These are phyloP conservation scores for Annulohypoxylon stygium DNA, from an alignment of 495 filamentous ascomycete genomes.

Conservation along the genomic window DNA sequence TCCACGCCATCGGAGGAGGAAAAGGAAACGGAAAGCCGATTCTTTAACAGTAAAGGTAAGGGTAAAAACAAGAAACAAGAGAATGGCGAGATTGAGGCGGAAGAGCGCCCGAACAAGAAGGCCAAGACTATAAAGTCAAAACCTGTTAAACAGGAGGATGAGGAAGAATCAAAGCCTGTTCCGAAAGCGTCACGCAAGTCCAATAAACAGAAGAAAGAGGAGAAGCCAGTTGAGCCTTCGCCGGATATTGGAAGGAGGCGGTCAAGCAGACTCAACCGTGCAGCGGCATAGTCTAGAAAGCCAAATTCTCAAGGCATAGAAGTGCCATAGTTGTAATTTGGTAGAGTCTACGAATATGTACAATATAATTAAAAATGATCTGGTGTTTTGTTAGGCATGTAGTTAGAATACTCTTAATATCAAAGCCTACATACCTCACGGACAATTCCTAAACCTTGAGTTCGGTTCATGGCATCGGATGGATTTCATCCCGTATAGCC, in stretches of 20 bases:
- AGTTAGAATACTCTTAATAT: not conserved
- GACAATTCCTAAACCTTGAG: not conserved
- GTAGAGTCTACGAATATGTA: not conserved
- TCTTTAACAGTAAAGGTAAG: slow-evolving; percentile 26
- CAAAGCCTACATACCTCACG: not conserved
- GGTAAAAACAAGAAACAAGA: slow-evolving; percentile 32
- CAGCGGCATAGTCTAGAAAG: not conserved
- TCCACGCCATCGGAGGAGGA: slow-evolving; percentile 40
- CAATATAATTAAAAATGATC: too few species aligned
- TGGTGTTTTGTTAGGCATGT: not conserved
- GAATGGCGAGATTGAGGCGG: slow-evolving; percentile 27
- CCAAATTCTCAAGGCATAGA: not conserved
- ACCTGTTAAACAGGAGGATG: slow-evolving; percentile 31
- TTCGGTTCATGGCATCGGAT: not conserved
- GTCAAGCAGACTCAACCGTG: slow-evolving; percentile 52
- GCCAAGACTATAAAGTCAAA: slow-evolving; percentile 32
- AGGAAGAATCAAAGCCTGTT: slow-evolving; percentile 12
- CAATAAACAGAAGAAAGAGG: slow-evolving; percentile 25
- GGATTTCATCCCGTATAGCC: not conserved
- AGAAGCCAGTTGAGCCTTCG: slow-evolving; percentile 16
- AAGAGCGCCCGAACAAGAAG: slow-evolving; percentile 48
- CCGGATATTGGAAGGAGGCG: slow-evolving; percentile 49
- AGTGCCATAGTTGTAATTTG: too few species aligned
- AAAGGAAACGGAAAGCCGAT: slow-evolving; percentile 44
- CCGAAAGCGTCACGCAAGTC: slow-evolving; percentile 18